Evolutionary conservation across 352 stramenopile genomes (phyloP).

Genomic region (Thraustochytrium striatum): DNA sequence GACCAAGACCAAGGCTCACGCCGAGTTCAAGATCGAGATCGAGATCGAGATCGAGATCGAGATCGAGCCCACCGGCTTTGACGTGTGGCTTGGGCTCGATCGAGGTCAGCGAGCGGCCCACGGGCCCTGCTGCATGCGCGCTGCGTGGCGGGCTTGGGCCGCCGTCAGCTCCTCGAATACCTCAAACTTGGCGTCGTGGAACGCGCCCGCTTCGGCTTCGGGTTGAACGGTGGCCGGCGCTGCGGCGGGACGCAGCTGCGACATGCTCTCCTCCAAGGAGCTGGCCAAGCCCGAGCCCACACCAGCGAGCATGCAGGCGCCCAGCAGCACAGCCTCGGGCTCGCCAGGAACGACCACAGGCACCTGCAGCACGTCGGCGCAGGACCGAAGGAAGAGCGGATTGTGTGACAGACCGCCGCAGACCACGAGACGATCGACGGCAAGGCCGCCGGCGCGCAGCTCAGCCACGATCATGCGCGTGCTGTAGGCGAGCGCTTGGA

Average conservation of each 20-base stretch:
- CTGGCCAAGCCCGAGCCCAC: not conserved
- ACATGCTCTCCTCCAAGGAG: not conserved
- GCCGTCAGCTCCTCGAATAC: conserved; percentile 19
- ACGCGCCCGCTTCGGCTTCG: not conserved
- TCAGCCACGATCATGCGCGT: conserved; percentile 42
- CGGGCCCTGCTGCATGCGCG: too few species aligned
- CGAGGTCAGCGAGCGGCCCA: too few species aligned
- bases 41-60: too few species aligned
- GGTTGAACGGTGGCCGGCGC: not conserved
- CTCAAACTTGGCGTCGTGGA: conserved; percentile 44
- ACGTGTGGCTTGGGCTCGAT: too few species aligned
- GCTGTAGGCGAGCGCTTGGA: conserved; percentile 44
- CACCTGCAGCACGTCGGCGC: conserved; percentile 37
- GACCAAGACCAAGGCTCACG: too few species aligned
- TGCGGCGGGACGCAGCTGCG: not conserved
- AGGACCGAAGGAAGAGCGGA: conserved; percentile 23
- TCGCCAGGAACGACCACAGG: conserved; percentile 1
- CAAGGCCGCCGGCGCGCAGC: not conserved
- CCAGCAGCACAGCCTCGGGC: conserved; percentile 39
- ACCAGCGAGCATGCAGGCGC: conserved; percentile 34
- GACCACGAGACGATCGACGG: not conserved
- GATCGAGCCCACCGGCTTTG: too few species aligned
- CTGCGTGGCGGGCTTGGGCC: too few species aligned
- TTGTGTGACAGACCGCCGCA: conserved; percentile 44
- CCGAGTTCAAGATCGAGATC: too few species aligned